Evolutionary conservation across 2,329 filamentous ascomycete genomes (phyloP), one percentile per base, ranked within the genome.

Genomic region (Aspergillus persii): DNA sequence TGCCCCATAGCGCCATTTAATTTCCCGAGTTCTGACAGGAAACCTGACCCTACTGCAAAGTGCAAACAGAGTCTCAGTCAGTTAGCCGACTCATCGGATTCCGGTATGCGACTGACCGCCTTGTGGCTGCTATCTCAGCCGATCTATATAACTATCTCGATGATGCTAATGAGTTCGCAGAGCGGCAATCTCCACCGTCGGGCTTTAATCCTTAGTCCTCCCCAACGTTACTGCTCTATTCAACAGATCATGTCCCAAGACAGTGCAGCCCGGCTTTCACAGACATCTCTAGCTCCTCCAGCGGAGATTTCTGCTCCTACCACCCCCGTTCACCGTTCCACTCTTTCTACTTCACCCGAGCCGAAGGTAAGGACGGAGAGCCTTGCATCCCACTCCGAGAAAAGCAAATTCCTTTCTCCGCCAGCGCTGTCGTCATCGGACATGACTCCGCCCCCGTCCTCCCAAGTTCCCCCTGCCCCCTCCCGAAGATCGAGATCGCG

Each of bases 371-470:
- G 67, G 53, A 66, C 70, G 33, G 70, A 69, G 33, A 66, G 66
- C 47, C 72, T 74, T 56, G 68, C 70, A 31, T 72, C 70, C 7
- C 65, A 74, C 36, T 73, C 73, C 41, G 69, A 73, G 47, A 71
- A 71, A 56, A 68, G 57, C 53, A 66, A 68, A 51, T 68, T 71
- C 68, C 69, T 76, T 68, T 76, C 79, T 26, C 79, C 78, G 9
- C 77, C 76, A 39, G 75, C 76, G 27, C 73, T 77, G 50, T 81
- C 79, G 23, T 82, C 82, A n/a, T 75, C 72, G 48, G 73, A 77
- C 44, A 83, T 87, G 76, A 88, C 86, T 11, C 85, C 86, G 11
- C 86, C 86, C 27, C 86, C 85, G 8, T 88, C 86, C 2, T 83
- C 84, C 2, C 86, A 88, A 67, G 69, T 83, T 7, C 79, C 80